Percentiles rank a stretch among this genome's conserved stretches.
Conservation (phyloP, 1,139 yeast genomes). For the Magnusiomyces suaveolens region DNA sequence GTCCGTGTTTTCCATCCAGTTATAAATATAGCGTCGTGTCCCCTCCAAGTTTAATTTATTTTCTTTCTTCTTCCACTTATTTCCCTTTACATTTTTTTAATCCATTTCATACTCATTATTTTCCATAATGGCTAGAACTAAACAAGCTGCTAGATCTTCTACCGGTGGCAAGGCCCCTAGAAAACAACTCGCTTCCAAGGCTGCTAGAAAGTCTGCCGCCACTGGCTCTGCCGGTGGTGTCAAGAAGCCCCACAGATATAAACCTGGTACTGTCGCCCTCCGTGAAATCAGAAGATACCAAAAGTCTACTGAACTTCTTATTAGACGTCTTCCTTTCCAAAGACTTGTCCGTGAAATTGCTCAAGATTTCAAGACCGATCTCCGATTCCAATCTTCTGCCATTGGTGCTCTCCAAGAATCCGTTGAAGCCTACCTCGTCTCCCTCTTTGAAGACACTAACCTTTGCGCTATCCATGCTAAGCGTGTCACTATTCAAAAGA, state of each 20-base stretch:
- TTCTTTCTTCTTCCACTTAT: constrained; percentile 16
- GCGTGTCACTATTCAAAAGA: constrained; percentile 99
- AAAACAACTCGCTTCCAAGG: constrained; percentile 98
- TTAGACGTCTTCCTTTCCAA: constrained; percentile 98
- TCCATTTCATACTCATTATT: constrained; percentile 3
- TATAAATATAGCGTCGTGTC: constrained; percentile 9
- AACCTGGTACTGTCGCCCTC: constrained; percentile 99
- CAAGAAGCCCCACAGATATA: constrained; percentile 99
- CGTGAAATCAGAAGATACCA: constrained; percentile 99
- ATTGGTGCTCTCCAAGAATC: constrained; percentile 99
- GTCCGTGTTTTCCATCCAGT: background rate
- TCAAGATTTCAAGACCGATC: constrained; percentile 95
- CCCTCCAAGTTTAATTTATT: constrained; percentile 10
- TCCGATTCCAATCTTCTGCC: constrained; percentile 97
- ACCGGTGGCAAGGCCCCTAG: constrained; percentile 99
- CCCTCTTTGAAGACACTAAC: constrained; percentile 92
- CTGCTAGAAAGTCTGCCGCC: constrained; percentile 92
- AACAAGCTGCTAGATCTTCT: constrained; percentile 97
- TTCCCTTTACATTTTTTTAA: constrained; percentile 8
- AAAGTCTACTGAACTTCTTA: constrained; percentile 91
- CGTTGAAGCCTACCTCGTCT: constrained; percentile 91
- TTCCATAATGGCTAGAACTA: constrained; percentile 82
- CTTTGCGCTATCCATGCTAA: constrained; percentile 98
- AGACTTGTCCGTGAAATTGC: constrained; percentile 97
- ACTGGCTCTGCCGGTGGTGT: constrained; percentile 86